Base-by-base conservation (phyloP, 2,329 filamentous ascomycete genomes). In the Xylariaceae sp. region DNA sequence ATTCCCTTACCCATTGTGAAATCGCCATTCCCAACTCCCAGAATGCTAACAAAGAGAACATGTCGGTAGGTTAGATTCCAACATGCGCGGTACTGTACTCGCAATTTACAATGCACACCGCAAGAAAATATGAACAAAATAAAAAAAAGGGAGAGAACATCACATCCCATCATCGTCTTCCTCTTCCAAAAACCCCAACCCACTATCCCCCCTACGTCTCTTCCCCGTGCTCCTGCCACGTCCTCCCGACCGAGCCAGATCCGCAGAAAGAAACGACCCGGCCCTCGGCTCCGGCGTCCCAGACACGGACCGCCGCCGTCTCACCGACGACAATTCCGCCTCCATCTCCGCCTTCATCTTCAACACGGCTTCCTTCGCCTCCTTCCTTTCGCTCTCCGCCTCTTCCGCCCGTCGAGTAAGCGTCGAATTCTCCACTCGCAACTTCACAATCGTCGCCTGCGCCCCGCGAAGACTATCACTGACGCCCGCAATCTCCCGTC, bases 171-270 rank as follows among this genome's bases (percentile, higher is more conserved):
- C 62, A 35, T 60, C 41, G 26, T 54, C 55, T 37, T 81, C 79
- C 62, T 83, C 80, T 31, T 80, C 78, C 65, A 82, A 59, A 29
- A 84, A 70, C 0, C 79, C 79, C 48, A 84, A 62, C 0, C 80
- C 81, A 51, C 78, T 81, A 64, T 84, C 80, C 59, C 76, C 74
- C 54, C 76, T 74, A 53, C 74, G 72, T 55, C 78, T 74, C 55
- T 71, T 71, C 69, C 40, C 26, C 40, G 75, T 80, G 60, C 58
- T 72, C 30, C 65, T 71, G 1, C 44, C 47, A 30, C 37, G 37
- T 12, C 19, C 9, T 3, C 52, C 52, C 1, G 53, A 58, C 39
- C 56, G 53, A 27, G 56, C 56, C 2, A 59, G 40, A 1, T 45
- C 49, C 0, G 39, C 59, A 9, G 59, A 57, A 2, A 57, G 44